phyloP scores from a whole-genome alignment of 192 early-diverging fungal species.

The Coemansia sp. region DNA sequence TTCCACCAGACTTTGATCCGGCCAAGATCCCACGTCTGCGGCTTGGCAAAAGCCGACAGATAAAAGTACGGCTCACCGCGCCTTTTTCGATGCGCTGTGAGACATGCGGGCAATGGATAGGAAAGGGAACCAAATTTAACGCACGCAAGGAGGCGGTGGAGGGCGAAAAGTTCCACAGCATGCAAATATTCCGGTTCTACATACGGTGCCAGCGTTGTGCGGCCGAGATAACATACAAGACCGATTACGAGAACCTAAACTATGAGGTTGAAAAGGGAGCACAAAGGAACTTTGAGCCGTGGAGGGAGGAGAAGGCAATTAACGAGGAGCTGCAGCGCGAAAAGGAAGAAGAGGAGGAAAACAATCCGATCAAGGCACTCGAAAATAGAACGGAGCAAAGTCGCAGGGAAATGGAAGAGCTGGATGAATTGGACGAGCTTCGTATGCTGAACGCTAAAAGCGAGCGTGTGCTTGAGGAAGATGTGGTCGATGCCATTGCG shows the following conservation, averaged over 20 bases:
- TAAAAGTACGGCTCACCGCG: conserved; percentile 97
- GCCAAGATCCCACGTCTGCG: conserved; percentile 86
- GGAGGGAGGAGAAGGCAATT: conserved; percentile 70
- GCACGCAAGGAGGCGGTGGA: conserved; percentile 82
- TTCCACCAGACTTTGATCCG: conserved; percentile 97
- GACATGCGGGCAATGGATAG: conserved; percentile 95
- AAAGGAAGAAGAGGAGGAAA: conserved; percentile 79
- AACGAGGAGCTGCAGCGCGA: conserved; percentile 60
- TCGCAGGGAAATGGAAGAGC: conserved; percentile 95
- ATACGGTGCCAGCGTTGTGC: conserved; percentile 91
- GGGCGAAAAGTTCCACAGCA: conserved; percentile 61
- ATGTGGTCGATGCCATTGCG: conserved; percentile 59
- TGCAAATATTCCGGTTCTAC: conserved; percentile 80
- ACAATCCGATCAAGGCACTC: conserved; percentile 92
- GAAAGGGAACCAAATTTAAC: conserved; percentile 98
- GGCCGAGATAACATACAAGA: conserved; percentile 98
- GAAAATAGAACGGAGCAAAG: conserved; percentile 93
- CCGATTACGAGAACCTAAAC: conserved; percentile 93
- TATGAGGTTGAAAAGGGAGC: conserved; percentile 94
- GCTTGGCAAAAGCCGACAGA: conserved; percentile 77
- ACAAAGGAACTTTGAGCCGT: conserved; percentile 92
- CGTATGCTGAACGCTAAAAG: conserved; percentile 79
- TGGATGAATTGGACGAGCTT: conserved; percentile 96
- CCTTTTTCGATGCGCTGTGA: conserved; percentile 99
- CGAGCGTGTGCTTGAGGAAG: conserved; percentile 74